These are phyloP conservation scores for Periconia sp. DNA, from an alignment of 2,329 filamentous ascomycete species.

Conservation along the genomic window DNA sequence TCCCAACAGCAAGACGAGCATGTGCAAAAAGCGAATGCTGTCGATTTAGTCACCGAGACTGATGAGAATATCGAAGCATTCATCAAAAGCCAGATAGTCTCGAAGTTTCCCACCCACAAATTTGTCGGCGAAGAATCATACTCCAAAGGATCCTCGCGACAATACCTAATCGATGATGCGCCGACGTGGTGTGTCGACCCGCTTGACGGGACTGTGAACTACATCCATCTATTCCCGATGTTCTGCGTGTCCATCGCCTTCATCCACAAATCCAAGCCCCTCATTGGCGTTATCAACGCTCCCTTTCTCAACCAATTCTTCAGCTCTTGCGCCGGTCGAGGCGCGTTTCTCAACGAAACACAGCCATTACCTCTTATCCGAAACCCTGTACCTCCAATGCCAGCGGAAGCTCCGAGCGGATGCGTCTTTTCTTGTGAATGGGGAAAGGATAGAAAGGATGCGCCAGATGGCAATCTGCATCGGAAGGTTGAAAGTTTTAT, in stretches of 20 bases:
- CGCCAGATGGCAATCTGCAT: conserved; percentile 66
- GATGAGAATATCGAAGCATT: conserved; percentile 75
- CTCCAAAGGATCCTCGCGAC: conserved; percentile 65
- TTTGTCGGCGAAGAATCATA: conserved; percentile 80
- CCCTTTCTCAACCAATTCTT: conserved; percentile 71
- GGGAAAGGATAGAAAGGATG: conserved; percentile 74
- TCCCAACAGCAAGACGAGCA: conserved; percentile 39
- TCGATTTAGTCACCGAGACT: conserved; percentile 77
- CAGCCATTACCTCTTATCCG: conserved; percentile 64
- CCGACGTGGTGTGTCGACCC: conserved; percentile 77
- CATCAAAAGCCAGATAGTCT: conserved; percentile 61
- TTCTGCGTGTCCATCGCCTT: conserved; percentile 79
- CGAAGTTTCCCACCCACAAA: conserved; percentile 66
- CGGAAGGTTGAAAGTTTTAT: conserved; percentile 74
- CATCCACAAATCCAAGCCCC: conserved; percentile 59
- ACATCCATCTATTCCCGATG: conserved; percentile 78
- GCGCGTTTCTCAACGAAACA: conserved; percentile 70
- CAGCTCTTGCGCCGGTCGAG: conserved; percentile 65
- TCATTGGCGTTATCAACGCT: conserved; percentile 72
- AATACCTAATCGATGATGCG: conserved; percentile 64
- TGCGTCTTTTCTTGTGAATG: conserved; percentile 77
- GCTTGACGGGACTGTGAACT: conserved; percentile 68
- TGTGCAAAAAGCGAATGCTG: conserved; percentile 71
- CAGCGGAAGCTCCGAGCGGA: conserved; percentile 63
- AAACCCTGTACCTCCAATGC: conserved; percentile 65